Evolutionary conservation across 176 grass and related monocot species (phyloP).

Genomic region (Oryza brachyantha): DNA sequence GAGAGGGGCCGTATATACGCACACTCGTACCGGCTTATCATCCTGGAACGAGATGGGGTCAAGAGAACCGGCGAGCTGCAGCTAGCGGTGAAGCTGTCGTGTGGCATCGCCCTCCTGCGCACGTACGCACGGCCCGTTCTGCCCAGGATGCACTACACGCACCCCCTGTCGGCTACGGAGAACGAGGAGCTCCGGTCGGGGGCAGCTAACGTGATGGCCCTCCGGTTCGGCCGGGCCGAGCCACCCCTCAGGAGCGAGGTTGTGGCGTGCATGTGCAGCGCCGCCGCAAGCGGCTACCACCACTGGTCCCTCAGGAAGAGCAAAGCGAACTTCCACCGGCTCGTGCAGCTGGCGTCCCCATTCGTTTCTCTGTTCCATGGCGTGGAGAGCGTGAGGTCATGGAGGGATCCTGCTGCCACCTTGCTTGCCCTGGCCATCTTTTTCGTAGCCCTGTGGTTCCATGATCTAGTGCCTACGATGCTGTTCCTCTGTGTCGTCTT

Average conservation of each 20-base stretch:
- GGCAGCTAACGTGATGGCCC: not conserved
- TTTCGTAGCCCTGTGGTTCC: not conserved
- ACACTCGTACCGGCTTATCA: conserved; percentile 37
- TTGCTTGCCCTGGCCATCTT: not conserved
- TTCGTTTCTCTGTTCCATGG: not conserved
- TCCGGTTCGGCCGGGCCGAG: not conserved
- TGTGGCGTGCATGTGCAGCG: not conserved
- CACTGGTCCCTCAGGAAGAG: not conserved
- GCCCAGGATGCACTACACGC: not conserved
- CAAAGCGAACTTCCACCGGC: not conserved
- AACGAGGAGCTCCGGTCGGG: not conserved
- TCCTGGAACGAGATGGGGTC: conserved; percentile 1
- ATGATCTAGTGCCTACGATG: not conserved
- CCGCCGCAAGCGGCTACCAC: no score
- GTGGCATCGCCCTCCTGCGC: not conserved
- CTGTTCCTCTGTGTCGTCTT: not conserved
- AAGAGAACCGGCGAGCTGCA: conserved; percentile 43
- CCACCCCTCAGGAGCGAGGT: not conserved
- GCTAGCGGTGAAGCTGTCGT: conserved; percentile 33
- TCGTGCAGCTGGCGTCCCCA: not conserved
- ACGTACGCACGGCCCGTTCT: conserved; percentile 18
- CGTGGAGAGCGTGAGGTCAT: not conserved
- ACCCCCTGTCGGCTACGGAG: not conserved
- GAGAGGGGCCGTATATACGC: conserved; percentile 31
- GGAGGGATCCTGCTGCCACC: not conserved